Base-by-base conservation (phyloP, 768 basidiomycete species). In the Macrocybe gigantea region DNA sequence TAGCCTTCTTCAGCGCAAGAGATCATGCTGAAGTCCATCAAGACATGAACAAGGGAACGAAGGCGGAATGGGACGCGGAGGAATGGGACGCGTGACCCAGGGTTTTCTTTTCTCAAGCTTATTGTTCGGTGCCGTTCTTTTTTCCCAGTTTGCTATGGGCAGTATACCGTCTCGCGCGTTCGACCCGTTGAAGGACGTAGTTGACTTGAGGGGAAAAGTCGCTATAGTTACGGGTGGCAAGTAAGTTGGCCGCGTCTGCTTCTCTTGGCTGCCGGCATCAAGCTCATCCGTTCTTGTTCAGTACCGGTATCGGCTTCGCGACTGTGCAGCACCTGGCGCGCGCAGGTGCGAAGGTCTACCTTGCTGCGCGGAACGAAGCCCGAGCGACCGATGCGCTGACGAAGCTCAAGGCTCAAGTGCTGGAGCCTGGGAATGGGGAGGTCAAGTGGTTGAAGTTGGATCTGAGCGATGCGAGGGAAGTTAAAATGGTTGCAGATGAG, bases 201-300 rank as follows among this genome's bases (percentile, higher is more conserved):
- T 69, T 2, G 72, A 76, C 53, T 60, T 78, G 6, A 61, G 58
- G 5, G 77, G 74, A 8, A 78, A 78, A 56, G 75, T 82, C n/a
- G 57, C 65, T 38, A 61, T 81, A 35, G 74, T 83, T 13, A 82
- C 80, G 0, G 81, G 80, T 12, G 78, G 73, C 52, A 82, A 81
- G 77, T 80, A 47, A 63, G 70, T 57, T 22, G 2, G 22, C 22
- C 22, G 22, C 22, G 14, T 11, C 36, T 11, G 13, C n/a, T 33
- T 36, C 45, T 29, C 44, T 30, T 44, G 22, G 32, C 13, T 10
- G 33, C 37, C 34, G 11, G n/a, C 37, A 13, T 39, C 41, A 44
- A 44, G 22, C 32, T 44, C 32, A 44, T 12, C 31, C 29, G 31
- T 44, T 41, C 41, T 36, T 33, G 38, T 36, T 7, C 32, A 64